Evolutionary conservation across 164 flowering plant species (phyloP), one percentile per base, ranked within the genome.

Genomic region (Annona cherimola): DNA sequence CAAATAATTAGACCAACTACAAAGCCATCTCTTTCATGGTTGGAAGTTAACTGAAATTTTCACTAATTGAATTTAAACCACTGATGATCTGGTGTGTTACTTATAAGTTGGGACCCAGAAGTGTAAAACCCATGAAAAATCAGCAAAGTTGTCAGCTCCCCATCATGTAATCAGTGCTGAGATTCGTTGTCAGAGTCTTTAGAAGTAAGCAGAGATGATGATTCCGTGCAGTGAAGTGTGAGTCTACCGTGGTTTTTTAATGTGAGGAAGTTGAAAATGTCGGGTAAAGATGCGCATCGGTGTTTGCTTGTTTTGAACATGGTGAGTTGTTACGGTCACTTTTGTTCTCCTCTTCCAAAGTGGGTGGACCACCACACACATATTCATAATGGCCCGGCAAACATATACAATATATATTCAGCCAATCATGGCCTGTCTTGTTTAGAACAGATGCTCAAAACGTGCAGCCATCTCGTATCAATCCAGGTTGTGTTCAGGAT

Each of bases 271-370:
- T 64, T 3, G 67, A 12, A 64, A 40, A 40, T 64, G 67, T 64
- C 67, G 67, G 43, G 16, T 42, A 64, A 64, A 64, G 67, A 12
- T 3, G 16, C 39, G 67, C 5, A 3, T 40, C 1, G 12, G 1
- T 64, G 67, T 64, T 44, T 14, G 7, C 18, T 42, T 64, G 67
- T 64, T 41, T 40, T 40, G 45, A 18, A 39, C 67, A 64, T n/a
- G 67, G 12, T 64, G 67, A 64, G 67, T 41, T 64, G 67, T 40
- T 40, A 18, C 16, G 18, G 67, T 8, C 40, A 14, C 67, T 64
- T 64, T 63, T 11, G 39, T 42, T 63, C n/a, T 16, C 66, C 42
- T 40, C 18, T 7, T 14, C 67, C 14, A 8, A 64, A 40, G 18
- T 39, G 42, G 67, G 44, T 8, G 67, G 42, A n/a, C 67, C 45